Base-by-base conservation (phyloP, 345 rosid species). In the Camelina neglecta region DNA sequence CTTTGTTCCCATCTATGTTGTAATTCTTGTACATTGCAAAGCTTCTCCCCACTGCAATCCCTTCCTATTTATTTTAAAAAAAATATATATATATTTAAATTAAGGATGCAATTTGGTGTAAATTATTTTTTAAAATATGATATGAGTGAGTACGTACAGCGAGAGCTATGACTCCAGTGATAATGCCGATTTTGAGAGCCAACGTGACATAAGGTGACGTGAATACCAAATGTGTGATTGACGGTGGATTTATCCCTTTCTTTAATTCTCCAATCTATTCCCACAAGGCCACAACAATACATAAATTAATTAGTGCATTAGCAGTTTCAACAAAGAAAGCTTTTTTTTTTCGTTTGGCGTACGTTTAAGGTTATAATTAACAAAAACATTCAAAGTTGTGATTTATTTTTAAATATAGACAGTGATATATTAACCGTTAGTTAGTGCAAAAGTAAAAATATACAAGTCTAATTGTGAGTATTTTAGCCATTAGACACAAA, bases 31-130 rank as follows among this genome's bases (percentile, higher is more conserved):
- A 87, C 98, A 91, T 83, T 15, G 98, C 88, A 63, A 93, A 93
- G 67, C 97, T 93, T 81, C 97, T 86, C 12, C 98, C 98, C 3
- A 93, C 97, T 4, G 98, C 98, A 74, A 93, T 91, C 24, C 98
- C 97, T 84, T 93, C 98, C 98, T 91, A 89, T 50, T 3, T 36
- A 8, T 49, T 20, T 53, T 7, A 7, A 11, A 11, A 42, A 2
- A 11, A 11, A 42, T 1, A 16, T 48, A 33, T 54, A 12, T 8
- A 7, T 48, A 53, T 0, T 29, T 29, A 29, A 35, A 4, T 44
- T 45, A 12, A 16, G 18, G 11, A 61, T 23, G 11, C 59, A 36
- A 5, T 36, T n/a, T 39, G 13, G 63, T 58, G 2, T 9, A 12
- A 33, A 7, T 55, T 24, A 11, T 10, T 11, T 0, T 55, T 21